phyloP scores from a whole-genome alignment of 2,329 filamentous ascomycete species.

The Aspergillus cejpii region DNA sequence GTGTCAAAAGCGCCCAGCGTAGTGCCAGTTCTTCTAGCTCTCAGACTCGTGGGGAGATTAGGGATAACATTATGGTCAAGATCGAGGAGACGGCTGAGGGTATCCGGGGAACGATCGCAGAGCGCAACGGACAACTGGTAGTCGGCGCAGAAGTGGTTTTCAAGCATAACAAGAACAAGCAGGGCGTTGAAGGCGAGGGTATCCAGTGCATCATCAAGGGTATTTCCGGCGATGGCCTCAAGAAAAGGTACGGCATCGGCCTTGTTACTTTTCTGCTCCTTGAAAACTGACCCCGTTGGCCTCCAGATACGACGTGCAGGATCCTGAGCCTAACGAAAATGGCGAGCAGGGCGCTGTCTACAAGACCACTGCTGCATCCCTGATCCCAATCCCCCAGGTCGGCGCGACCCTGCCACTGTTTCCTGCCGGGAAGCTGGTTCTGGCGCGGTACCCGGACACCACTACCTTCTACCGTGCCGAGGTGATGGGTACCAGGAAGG shows the following conservation, averaged over 20 bases:
- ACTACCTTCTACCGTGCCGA: conserved; percentile 82
- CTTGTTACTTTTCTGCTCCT: conserved; percentile 1
- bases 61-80: conserved; percentile 35
- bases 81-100: conserved; percentile 41
- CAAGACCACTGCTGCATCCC: conserved; percentile 63
- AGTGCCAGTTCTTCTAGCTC: conserved; percentile 41
- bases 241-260: conserved; percentile 50
- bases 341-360: conserved; percentile 57
- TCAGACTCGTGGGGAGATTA: conserved; percentile 32
- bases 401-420: conserved; percentile 57
- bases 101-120: conserved; percentile 40
- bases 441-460: conserved; percentile 74
- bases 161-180: conserved; percentile 46
- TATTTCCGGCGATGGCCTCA: conserved; percentile 64
- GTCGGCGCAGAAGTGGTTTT: conserved; percentile 48
- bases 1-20: conserved; percentile 39
- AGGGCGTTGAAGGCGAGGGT: conserved; percentile 48
- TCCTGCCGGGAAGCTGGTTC: conserved; percentile 60
- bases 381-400: conserved; percentile 66
- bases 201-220: conserved; percentile 73
- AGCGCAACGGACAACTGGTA: conserved; percentile 40
- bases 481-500: conserved; percentile 61
- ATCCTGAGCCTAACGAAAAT: conserved; percentile 67
- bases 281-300: conserved; percentile 13
- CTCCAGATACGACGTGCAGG: conserved; percentile 66